These are phyloP conservation scores for Leptomonas pyrrhocoris DNA, from an alignment of 208 protist genomes.

Conservation along the genomic window DNA sequence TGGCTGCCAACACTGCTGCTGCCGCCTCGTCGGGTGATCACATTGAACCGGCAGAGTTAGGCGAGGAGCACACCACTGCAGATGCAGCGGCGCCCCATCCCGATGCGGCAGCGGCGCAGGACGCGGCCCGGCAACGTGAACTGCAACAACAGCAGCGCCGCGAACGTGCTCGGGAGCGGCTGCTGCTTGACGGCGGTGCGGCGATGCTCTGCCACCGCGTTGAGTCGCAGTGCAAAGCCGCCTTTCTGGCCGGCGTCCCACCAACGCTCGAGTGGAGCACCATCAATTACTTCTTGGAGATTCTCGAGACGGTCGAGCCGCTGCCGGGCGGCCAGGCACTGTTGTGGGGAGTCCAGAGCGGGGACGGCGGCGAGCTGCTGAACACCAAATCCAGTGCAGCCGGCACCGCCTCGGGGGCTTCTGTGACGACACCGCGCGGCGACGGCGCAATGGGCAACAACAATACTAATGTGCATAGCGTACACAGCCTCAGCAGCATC, in stretches of 20 bases:
- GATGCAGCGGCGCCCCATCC: too few relatives aligned
- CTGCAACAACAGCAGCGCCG: constrained; percentile 26
- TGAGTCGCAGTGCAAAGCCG: constrained; percentile 43
- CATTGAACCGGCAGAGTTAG: too few relatives aligned
- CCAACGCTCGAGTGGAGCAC: constrained; percentile 53
- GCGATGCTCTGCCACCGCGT: constrained; percentile 29
- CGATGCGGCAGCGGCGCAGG: neutral
- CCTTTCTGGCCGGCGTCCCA: constrained; percentile 43
- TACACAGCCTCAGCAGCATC: too few relatives aligned
- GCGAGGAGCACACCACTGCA: too few relatives aligned
- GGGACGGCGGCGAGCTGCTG: neutral
- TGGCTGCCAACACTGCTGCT: too few relatives aligned
- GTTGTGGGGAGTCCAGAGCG: constrained; percentile 26
- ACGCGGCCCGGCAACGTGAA: neutral
- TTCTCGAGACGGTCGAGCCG: constrained; percentile 37
- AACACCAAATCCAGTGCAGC: neutral
- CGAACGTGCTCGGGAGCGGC: constrained; percentile 39
- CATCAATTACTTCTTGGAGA: constrained; percentile 59
- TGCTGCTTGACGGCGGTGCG: constrained; percentile 58
- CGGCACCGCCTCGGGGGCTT: neutral
- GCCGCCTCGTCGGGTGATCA: too few relatives aligned
- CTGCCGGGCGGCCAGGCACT: constrained; percentile 12
- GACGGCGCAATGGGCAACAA: neutral
- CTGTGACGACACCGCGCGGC: constrained; percentile 7
- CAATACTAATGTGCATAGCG: too few relatives aligned